phyloP scores from a whole-genome alignment of 495 filamentous ascomycete genomes.

The Penicillium dipodomyicola region DNA sequence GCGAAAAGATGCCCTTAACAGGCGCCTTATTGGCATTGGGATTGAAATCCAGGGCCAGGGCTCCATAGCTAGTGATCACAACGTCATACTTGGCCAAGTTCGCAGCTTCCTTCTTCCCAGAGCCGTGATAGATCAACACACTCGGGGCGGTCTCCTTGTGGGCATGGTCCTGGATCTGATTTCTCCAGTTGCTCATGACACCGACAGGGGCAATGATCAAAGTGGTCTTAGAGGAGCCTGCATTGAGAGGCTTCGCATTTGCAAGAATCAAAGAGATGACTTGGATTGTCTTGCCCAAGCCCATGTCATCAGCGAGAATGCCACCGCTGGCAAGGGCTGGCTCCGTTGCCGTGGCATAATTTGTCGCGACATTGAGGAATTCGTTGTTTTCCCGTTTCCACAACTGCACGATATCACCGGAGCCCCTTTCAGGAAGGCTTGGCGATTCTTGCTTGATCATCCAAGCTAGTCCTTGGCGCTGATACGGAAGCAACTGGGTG shows the following conservation, averaged over 20 bases:
- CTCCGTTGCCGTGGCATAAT: slow-evolving; percentile 54
- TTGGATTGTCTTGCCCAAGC: slow-evolving; percentile 88
- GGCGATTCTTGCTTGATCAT: slow-evolving; percentile 75
- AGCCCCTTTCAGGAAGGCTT: slow-evolving; percentile 56
- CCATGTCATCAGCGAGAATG: slow-evolving; percentile 93
- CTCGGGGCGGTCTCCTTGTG: slow-evolving; percentile 55
- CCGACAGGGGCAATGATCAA: slow-evolving; percentile 81
- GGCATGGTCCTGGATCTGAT: slow-evolving; percentile 76
- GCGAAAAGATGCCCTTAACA: slow-evolving; percentile 53
- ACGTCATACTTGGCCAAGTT: slow-evolving; percentile 64
- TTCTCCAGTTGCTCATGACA: slow-evolving; percentile 92
- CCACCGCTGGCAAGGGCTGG: slow-evolving; percentile 75
- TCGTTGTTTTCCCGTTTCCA: slow-evolving; percentile 62
- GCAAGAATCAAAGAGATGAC: slow-evolving; percentile 78
- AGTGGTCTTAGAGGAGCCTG: slow-evolving; percentile 53
- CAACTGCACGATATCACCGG: slow-evolving; percentile 68
- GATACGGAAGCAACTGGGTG: slow-evolving; percentile 74
- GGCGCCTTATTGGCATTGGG: slow-evolving; percentile 33
- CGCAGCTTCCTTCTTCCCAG: slow-evolving; percentile 51
- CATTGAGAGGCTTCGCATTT: slow-evolving; percentile 44
- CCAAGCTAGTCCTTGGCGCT: slow-evolving; percentile 83
- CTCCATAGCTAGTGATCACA: slow-evolving; percentile 82
- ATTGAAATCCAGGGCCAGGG: slow-evolving; percentile 45
- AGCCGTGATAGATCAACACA: slow-evolving; percentile 75
- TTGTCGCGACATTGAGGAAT: slow-evolving; percentile 76